A percentile compares a stretch with the other conserved stretches of the same genome.
Conservation (phyloP, 2,329 filamentous ascomycete genomes). For the Calonectria pauciramosa region DNA sequence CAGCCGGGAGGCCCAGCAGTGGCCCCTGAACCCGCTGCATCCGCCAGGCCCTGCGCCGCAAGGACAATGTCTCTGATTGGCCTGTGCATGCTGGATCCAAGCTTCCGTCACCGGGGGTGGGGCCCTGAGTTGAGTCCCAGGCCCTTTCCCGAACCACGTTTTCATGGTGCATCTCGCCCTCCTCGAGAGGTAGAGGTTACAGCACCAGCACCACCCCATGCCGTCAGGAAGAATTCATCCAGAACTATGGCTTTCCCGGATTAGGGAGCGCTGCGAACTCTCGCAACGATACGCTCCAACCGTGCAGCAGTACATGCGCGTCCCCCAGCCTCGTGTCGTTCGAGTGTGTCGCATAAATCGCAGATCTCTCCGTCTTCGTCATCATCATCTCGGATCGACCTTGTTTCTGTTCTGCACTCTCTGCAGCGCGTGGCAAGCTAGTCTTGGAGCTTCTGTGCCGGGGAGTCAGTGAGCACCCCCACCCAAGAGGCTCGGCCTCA, state of each 20-base stretch:
- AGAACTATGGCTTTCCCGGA: not conserved
- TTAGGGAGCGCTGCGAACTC: not conserved
- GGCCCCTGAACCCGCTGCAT: constrained; percentile 18
- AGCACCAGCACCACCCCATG: not conserved
- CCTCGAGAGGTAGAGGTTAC: not conserved
- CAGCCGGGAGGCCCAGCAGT: not conserved
- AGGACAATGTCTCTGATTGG: constrained; percentile 16
- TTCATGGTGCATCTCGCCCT: not conserved
- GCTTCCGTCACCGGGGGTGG: constrained; percentile 28
- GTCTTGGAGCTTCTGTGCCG: not conserved
- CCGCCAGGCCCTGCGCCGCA: constrained; percentile 8
- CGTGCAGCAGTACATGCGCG: not conserved
- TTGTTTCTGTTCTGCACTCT: not conserved
- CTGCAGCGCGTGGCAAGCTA: constrained; percentile 1
- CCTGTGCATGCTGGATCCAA: not conserved
- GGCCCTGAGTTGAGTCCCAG: not conserved
- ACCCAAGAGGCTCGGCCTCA: constrained; percentile 27
- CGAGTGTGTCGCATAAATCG: constrained; percentile 1
- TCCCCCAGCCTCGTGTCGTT: not conserved
- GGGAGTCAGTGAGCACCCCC: constrained; percentile 21
- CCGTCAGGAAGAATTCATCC: not conserved
- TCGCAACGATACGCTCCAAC: not conserved
- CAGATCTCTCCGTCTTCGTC: constrained; percentile 12
- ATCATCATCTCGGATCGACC: constrained; percentile 6
- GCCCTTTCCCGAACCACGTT: constrained; percentile 28